These are phyloP conservation scores for Tylopilus sp. DNA, from an alignment of 768 basidiomycete species.

Conservation along the genomic window DNA sequence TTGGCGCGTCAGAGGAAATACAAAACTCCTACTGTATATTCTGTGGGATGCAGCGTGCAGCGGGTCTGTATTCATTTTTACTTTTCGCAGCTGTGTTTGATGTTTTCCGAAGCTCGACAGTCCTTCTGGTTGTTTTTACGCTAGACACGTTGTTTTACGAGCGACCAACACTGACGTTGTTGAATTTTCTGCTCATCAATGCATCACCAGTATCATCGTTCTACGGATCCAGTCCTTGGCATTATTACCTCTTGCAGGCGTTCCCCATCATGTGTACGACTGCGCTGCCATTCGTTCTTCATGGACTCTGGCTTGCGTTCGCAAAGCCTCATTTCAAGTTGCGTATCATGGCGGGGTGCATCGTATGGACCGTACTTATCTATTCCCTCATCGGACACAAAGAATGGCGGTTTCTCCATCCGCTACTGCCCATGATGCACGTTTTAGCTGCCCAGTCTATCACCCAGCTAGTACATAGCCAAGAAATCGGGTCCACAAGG, in stretches of 20 bases:
- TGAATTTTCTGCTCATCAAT: slow-evolving; percentile 84
- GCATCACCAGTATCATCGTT: slow-evolving; percentile 85
- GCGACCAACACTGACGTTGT: slow-evolving; percentile 62
- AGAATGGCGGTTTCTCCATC: slow-evolving; percentile 97
- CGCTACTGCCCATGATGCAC: slow-evolving; percentile 81
- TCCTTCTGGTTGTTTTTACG: slow-evolving; percentile 32
- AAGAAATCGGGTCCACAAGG: slow-evolving; percentile 1
- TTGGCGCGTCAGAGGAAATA: slow-evolving; percentile 46
- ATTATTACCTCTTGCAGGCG: slow-evolving; percentile 86
- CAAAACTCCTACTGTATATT: slow-evolving; percentile 29
- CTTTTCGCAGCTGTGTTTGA: slow-evolving; percentile 8
- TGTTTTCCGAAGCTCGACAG: slow-evolving; percentile 13
- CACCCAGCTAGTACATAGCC: slow-evolving; percentile 39
- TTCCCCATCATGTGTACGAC: slow-evolving; percentile 80
- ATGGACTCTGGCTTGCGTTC: slow-evolving; percentile 48
- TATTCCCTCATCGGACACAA: slow-evolving; percentile 90
- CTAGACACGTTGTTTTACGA: slow-evolving; percentile 75
- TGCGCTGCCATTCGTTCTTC: slow-evolving; percentile 65
- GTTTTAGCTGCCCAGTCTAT: slow-evolving; percentile 74
- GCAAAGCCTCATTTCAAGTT: slow-evolving; percentile 25
- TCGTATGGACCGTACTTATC: slow-evolving; percentile 59
- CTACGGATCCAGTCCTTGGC: slow-evolving; percentile 83
- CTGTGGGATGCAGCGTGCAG: slow-evolving; percentile 37
- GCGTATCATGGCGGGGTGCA: slow-evolving; percentile 43
- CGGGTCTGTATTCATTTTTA: slow-evolving; percentile 40